Percentiles rank a stretch among this genome's conserved stretches.
These are phyloP conservation scores for Monosporascus ibericus DNA, from an alignment of 2,329 filamentous ascomycete genomes.

Conservation along the genomic window DNA sequence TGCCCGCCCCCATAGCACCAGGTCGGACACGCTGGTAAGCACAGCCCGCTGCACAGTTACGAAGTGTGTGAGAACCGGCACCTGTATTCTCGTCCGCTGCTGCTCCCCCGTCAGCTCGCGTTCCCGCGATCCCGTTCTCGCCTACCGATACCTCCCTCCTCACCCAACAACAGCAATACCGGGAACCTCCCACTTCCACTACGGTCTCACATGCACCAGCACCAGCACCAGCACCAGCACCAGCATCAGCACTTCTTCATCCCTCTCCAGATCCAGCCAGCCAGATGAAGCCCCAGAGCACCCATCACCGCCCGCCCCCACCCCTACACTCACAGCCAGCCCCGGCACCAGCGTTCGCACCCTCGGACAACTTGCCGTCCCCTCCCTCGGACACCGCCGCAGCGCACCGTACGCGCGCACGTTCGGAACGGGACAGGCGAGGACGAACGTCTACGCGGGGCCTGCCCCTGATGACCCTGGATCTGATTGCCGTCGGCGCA, in stretches of 20 bases:
- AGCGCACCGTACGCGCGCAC: neutral
- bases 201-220: neutral
- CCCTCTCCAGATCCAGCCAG: neutral
- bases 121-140: too few species aligned
- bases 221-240: neutral
- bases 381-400: neutral
- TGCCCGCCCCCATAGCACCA: too few species aligned
- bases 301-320: neutral
- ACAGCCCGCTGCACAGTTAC: too few species aligned
- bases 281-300: neutral
- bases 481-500: too few species aligned
- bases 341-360: neutral
- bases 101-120: too few species aligned
- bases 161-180: too few species aligned
- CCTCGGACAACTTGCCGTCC: neutral
- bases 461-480: neutral
- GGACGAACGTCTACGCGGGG: neutral
- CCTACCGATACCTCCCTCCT: too few species aligned
- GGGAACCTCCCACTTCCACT: neutral
- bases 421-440: neutral
- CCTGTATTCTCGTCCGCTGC: too few species aligned
- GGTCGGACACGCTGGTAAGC: too few species aligned
- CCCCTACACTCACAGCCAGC: neutral
- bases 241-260: neutral
- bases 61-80: too few species aligned